Percentiles rank a stretch among this genome's conserved stretches.
These are phyloP conservation scores for Epichloe scottii DNA, from an alignment of 2,329 filamentous ascomycete genomes.

Conservation along the genomic window DNA sequence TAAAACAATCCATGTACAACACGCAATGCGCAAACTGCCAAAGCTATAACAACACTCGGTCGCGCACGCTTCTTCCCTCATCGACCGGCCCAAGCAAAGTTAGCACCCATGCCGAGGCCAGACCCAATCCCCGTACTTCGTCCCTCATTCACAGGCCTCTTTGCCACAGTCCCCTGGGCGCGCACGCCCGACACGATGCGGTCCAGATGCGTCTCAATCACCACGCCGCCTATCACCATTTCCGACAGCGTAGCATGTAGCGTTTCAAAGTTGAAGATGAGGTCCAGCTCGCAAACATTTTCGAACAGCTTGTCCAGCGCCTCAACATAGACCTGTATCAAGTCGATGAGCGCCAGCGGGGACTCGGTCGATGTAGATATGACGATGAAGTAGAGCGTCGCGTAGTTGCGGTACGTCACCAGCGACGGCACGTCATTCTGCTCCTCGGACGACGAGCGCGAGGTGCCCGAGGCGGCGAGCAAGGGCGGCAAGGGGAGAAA, in stretches of 20 bases:
- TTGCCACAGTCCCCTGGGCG: conserved; percentile 63
- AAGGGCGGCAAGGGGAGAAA: conserved; percentile 73
- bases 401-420: conserved; percentile 96
- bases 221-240: conserved; percentile 92
- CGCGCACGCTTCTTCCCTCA: conserved; percentile 6
- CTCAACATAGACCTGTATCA: conserved; percentile 98
- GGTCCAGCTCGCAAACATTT: conserved; percentile 94
- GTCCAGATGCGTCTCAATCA: conserved; percentile 83
- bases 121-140: conserved; percentile 32
- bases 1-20: neutral
- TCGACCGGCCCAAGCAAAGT: conserved; percentile 41
- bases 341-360: conserved; percentile 83
- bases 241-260: conserved; percentile 82
- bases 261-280: conserved; percentile 99
- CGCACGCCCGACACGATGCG: conserved; percentile 77
- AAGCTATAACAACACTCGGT: neutral
- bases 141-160: conserved; percentile 65
- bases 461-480: conserved; percentile 48
- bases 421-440: conserved; percentile 86
- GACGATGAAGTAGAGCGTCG: conserved; percentile 96
- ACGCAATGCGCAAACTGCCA: neutral
- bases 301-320: conserved; percentile 90
- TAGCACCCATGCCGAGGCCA: conserved; percentile 43
- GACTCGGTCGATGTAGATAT: conserved; percentile 95
- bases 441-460: conserved; percentile 51